Conservation (phyloP, 768 basidiomycete genomes). For the Amanita fuliginea region DNA sequence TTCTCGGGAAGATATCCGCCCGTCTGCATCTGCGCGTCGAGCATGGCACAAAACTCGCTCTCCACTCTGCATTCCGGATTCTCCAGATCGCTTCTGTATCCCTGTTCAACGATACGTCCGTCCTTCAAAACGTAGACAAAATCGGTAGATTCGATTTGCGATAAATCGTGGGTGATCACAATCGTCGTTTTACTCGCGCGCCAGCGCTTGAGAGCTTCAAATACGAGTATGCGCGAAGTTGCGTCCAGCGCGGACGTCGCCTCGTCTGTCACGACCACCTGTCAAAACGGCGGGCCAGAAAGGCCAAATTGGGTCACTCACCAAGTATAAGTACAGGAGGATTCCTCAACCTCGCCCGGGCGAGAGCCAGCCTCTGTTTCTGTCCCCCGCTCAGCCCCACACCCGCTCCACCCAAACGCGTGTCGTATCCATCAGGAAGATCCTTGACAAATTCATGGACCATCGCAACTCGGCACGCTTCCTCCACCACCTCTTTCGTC, state of each 20-base stretch:
- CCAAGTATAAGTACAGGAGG: slow-evolving; percentile 88
- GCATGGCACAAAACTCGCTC: slow-evolving; percentile 69
- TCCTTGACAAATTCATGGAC: slow-evolving; percentile 80
- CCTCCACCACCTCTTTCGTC: slow-evolving; percentile 58
- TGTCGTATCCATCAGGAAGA: slow-evolving; percentile 86
- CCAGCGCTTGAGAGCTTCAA: slow-evolving; percentile 59
- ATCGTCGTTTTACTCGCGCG: slow-evolving; percentile 75
- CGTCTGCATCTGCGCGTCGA: slow-evolving; percentile 38
- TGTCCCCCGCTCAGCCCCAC: slow-evolving; percentile 85
- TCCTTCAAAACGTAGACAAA: slow-evolving; percentile 89
- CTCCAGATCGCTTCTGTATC: slow-evolving; percentile 76
- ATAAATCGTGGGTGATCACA: slow-evolving; percentile 93
- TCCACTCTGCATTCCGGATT: slow-evolving; percentile 15
- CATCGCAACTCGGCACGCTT: slow-evolving; percentile 76
- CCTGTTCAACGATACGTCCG: slow-evolving; percentile 77
- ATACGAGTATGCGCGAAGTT: slow-evolving; percentile 78
- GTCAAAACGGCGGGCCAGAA: slow-evolving; percentile 1
- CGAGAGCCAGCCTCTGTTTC: slow-evolving; percentile 82
- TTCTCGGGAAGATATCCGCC: slow-evolving; percentile 41
- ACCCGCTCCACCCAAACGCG: slow-evolving; percentile 63
- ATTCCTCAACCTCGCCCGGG: slow-evolving; percentile 74
- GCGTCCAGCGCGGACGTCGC: slow-evolving; percentile 80
- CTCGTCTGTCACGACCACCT: slow-evolving; percentile 54
- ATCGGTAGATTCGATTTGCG: slow-evolving; percentile 62
- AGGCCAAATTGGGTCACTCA: slow-evolving; percentile 26